Evolutionary conservation across 1,139 yeast species (phyloP).

Genomic region (Barnettozyma hawaiiensis): DNA sequence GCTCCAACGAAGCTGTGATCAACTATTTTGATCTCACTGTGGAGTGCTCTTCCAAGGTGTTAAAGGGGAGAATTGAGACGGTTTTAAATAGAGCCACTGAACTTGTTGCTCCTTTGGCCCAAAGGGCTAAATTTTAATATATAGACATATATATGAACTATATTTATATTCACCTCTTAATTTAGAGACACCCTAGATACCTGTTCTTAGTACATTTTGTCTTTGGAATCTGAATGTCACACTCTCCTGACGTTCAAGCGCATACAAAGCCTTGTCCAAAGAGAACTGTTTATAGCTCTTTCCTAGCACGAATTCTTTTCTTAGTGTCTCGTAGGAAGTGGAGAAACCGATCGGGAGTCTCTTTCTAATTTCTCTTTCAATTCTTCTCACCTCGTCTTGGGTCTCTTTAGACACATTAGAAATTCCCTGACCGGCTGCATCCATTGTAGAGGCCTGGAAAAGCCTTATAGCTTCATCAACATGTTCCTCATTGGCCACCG

Average conservation of each 20-base stretch:
- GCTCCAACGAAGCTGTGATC: slow-evolving; percentile 66
- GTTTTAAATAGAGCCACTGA: slow-evolving; percentile 73
- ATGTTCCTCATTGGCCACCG: slow-evolving; percentile 82
- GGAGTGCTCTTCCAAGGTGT: slow-evolving; percentile 69
- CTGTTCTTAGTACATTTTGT: slow-evolving; percentile 75
- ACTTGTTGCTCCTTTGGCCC: slow-evolving; percentile 71
- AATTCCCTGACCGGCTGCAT: slow-evolving; percentile 77
- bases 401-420: slow-evolving; percentile 47
- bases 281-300: slow-evolving; percentile 66
- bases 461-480: slow-evolving; percentile 94
- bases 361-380: slow-evolving; percentile 81
- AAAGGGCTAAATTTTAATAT: slow-evolving; percentile 10
- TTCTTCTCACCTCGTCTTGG: slow-evolving; percentile 64
- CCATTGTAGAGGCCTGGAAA: slow-evolving; percentile 96
- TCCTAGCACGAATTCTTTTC: slow-evolving; percentile 77
- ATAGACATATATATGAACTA: too few species aligned
- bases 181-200: too few species aligned
- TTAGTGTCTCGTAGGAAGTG: slow-evolving; percentile 77
- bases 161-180: too few species aligned
- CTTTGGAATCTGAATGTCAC: slow-evolving; percentile 87
- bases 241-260: slow-evolving; percentile 80
- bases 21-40: slow-evolving; percentile 62
- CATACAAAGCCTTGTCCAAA: slow-evolving; percentile 75
- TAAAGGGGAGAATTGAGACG: slow-evolving; percentile 78
- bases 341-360: slow-evolving; percentile 97